Conservation (phyloP, 805 yeast species). For the Metschnikowia orientalis region DNA sequence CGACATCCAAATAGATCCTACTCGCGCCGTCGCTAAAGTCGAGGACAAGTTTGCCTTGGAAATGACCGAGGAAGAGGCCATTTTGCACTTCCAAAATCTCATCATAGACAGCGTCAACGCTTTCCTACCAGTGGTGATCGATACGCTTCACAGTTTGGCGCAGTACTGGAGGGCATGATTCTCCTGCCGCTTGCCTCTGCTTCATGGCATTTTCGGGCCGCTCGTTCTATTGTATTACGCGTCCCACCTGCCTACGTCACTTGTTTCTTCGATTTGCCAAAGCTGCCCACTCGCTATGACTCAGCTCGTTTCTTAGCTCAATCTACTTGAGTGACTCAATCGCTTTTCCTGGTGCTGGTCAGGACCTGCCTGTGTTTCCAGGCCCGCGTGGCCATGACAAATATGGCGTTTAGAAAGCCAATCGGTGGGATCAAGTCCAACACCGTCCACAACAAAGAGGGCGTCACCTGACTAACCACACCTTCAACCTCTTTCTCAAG, state of each 20-base stretch:
- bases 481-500: conserved; percentile 22
- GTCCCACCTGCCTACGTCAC: too few species aligned
- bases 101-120: conserved; percentile 95
- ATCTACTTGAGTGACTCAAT: too few species aligned
- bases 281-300: too few species aligned
- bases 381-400: conserved; percentile 8
- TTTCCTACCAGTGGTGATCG: conserved; percentile 89
- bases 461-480: conserved; percentile 25
- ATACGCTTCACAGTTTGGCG: conserved; percentile 89
- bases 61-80: conserved; percentile 94
- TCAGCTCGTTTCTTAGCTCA: too few species aligned
- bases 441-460: conserved; percentile 21
- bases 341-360: too few species aligned
- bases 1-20: conserved; percentile 78
- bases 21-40: conserved; percentile 82
- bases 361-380: conserved; percentile 5
- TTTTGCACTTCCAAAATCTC: conserved; percentile 86
- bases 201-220: too few species aligned
- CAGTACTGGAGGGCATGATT: conserved; percentile 91
- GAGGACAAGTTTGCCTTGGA: conserved; percentile 92
- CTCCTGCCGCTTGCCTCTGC: too few species aligned
- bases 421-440: conserved; percentile 41
- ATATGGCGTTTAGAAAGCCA: conserved; percentile 19
- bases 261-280: too few species aligned
- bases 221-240: too few species aligned